A percentile compares a stretch with the other conserved stretches of the same genome.
Evolutionary conservation across 2,329 filamentous ascomycete species (phyloP).

Genomic region (Dactylellina parvicollis): DNA sequence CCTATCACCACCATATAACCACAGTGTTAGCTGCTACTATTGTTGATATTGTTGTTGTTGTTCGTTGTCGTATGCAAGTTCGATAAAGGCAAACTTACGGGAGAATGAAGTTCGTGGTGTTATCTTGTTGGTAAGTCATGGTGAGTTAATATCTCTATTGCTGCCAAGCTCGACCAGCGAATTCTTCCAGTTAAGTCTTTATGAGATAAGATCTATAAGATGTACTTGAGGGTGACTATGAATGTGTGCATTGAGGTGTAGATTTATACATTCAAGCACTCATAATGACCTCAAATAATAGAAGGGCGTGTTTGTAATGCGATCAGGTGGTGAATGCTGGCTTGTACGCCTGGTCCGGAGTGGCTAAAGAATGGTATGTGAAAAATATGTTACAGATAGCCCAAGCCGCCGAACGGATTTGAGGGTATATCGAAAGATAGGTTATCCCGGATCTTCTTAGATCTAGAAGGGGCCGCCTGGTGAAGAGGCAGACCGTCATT

Average conservation of each 20-base stretch:
- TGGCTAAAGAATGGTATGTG: constrained; percentile 53
- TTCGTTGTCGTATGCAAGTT: too few species aligned
- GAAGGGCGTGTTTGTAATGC: too few species aligned
- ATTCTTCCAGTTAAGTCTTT: too few species aligned
- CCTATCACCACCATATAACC: neutral
- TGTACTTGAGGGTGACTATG: too few species aligned
- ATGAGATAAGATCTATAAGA: too few species aligned
- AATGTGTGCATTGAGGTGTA: too few species aligned
- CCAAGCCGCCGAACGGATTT: constrained; percentile 25
- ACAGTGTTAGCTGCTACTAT: neutral
- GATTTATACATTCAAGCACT: too few species aligned
- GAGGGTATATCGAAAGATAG: constrained; percentile 12
- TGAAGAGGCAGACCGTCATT: constrained; percentile 35
- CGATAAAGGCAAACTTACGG: constrained; percentile 36
- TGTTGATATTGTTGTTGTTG: neutral
- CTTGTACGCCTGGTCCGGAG: constrained; percentile 11
- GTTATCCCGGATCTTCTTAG: constrained; percentile 19
- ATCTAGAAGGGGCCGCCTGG: constrained; percentile 48
- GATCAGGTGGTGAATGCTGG: constrained; percentile 36
- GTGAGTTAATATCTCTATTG: too few species aligned
- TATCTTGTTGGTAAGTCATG: constrained; percentile 34
- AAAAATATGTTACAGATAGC: constrained; percentile 42
- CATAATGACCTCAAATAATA: too few species aligned
- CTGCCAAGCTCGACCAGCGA: constrained; percentile 46
- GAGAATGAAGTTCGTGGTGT: constrained; percentile 39